These are phyloP conservation scores for Boletus vinaceobasis DNA, from an alignment of 768 basidiomycete genomes.

Conservation along the genomic window DNA sequence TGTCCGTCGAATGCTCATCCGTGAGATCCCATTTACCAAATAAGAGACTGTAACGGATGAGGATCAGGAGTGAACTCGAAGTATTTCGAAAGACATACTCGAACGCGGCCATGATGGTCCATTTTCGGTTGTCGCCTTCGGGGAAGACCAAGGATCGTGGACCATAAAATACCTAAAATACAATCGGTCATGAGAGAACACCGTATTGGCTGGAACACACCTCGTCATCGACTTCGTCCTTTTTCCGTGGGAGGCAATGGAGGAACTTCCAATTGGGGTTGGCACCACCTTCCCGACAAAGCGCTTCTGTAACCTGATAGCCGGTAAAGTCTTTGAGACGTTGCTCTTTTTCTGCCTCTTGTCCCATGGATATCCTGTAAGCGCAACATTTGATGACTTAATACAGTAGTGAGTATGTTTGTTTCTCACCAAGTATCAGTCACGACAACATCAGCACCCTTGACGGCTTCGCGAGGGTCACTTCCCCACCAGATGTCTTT, in stretches of 20 bases:
- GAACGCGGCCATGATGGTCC: constrained; percentile 92
- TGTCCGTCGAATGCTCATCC: constrained; percentile 18
- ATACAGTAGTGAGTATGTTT: neutral
- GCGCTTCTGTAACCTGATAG: constrained; percentile 89
- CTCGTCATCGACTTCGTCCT: constrained; percentile 93
- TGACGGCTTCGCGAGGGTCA: constrained; percentile 83
- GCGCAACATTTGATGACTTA: neutral
- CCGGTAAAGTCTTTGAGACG: constrained; percentile 84
- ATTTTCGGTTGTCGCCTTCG: constrained; percentile 95
- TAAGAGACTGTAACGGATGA: constrained; percentile 23
- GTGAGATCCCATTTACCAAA: constrained; percentile 47
- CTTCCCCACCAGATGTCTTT: constrained; percentile 68
- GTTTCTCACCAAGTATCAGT: constrained; percentile 88
- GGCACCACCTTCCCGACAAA: constrained; percentile 79
- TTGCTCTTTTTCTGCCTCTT: constrained; percentile 89
- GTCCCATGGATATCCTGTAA: constrained; percentile 96
- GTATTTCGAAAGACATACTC: constrained; percentile 53
- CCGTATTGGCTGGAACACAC: constrained; percentile 34
- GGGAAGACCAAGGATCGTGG: constrained; percentile 88
- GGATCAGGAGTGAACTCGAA: neutral
- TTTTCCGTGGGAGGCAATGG: constrained; percentile 93
- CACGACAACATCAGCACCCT: constrained; percentile 89
- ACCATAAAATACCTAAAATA: constrained; percentile 81
- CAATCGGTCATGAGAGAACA: neutral
- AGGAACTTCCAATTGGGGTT: constrained; percentile 90